Base-by-base conservation (phyloP, 2,329 filamentous ascomycete genomes). In the Aspergillus quadricinctus region DNA sequence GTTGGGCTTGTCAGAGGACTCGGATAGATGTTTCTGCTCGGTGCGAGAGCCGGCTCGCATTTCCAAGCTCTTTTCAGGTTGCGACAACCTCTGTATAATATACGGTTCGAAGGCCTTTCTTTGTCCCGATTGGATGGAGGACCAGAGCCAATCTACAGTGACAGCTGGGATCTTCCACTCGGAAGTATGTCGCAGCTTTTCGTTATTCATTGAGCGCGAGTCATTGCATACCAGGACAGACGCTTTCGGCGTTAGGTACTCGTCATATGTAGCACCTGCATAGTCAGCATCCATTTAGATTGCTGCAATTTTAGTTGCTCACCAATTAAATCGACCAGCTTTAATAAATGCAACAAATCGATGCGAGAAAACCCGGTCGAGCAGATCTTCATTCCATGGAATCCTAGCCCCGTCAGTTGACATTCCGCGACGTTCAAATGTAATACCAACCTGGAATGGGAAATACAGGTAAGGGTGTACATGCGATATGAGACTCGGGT, bases 321-420 rank as follows among this genome's bases (percentile, higher is more conserved):
- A 82, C 81, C 92, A 58, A 96, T 81, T 58, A 95, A 82, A 40
- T 80, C 81, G 27, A 96, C 81, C 2, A 88, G 80, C 72, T 90
- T 92, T 23, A 88, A 87, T 31, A 96, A 80, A 72, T 97, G 94
- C 62, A 93, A 81, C 9, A 96, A 81, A 66, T 97, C 91, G 54
- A 96, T 87, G 7, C 90, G 89, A 9, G 82, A 83, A 70, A 97
- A 96, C 5, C 88, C 89, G 2, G 92, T 90, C 1, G 89, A 91
- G 70, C 88, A 91, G 54, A 97, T 82, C 10, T 80, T 83, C 60
- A 97, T 75, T n/a, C 75, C 78, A 9, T 82, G 74, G 65, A 96
- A 93, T 1, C 83, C 89, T 69, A 54, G 21, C 29, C 7, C 45
- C 25, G 43, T 74, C 49, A 69, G 61, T 45, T n/a, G 50, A 4